phyloP scores from a whole-genome alignment of 192 early-diverging fungal genomes.

The Paraglomus brasilianum region DNA sequence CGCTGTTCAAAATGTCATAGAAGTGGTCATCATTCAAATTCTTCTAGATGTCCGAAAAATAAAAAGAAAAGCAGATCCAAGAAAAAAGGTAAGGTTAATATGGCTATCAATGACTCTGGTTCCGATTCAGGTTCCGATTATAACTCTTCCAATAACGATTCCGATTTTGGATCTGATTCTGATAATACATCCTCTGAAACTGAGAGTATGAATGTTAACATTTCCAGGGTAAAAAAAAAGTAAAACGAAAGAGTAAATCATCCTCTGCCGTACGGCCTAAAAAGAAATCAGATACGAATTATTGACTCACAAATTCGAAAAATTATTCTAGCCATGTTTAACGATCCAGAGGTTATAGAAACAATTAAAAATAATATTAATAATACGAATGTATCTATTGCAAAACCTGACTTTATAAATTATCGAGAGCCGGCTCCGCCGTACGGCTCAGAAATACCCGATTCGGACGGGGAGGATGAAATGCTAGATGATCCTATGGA shows the following conservation, averaged over 20 bases:
- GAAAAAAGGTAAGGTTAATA: conserved; percentile 27
- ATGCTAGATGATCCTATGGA: not conserved
- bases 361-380: too few species aligned
- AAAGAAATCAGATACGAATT: not conserved
- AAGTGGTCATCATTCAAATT: conserved; percentile 8
- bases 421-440: not conserved
- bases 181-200: not conserved
- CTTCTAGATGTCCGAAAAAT: conserved; percentile 3
- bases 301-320: too few species aligned
- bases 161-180: conserved; percentile 15
- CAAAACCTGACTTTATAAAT: conserved; percentile 9
- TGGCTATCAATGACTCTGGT: not conserved
- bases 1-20: conserved; percentile 2
- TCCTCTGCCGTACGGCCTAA: not conserved
- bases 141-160: conserved; percentile 5
- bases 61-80: conserved; percentile 22
- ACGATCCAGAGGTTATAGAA: too few species aligned
- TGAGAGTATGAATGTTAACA: not conserved
- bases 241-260: not conserved
- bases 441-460: not conserved
- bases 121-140: not conserved
- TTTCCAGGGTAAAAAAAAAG: conserved; percentile 21
- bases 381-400: too few species aligned
- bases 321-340: too few species aligned
- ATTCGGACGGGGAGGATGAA: not conserved